Evolutionary conservation across 2,329 filamentous ascomycete genomes (phyloP).

Genomic region (Trichoderma atrobrunneum): DNA sequence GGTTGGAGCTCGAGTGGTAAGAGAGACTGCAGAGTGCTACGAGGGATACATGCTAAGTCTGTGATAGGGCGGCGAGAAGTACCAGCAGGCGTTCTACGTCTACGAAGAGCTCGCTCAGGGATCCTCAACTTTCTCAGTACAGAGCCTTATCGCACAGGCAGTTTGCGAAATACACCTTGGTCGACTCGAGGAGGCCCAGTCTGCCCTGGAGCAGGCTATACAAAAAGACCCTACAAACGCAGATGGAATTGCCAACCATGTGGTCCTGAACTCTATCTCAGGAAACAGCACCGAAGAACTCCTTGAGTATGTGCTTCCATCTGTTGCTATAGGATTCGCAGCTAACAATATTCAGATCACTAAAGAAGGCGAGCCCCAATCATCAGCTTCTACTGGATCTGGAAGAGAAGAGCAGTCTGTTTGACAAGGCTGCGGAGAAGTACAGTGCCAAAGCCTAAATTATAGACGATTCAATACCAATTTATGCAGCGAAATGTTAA

Average conservation of each 20-base stretch:
- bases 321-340: not conserved
- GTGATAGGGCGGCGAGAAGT: conserved; percentile 81
- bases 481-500: conserved; percentile 27
- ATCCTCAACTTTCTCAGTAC: conserved; percentile 72
- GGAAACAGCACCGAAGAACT: conserved; percentile 69
- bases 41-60: conserved; percentile 27
- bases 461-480: conserved; percentile 29
- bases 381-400: conserved; percentile 73
- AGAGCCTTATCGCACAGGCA: conserved; percentile 80
- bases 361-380: conserved; percentile 59
- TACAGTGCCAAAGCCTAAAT: conserved; percentile 78
- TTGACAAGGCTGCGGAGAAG: conserved; percentile 82
- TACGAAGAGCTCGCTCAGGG: conserved; percentile 93
- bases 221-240: conserved; percentile 68
- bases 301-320: conserved; percentile 49
- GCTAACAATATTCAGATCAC: conserved; percentile 43
- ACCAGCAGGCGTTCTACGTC: conserved; percentile 96
- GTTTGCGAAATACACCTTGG: conserved; percentile 90
- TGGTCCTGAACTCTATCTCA: conserved; percentile 74
- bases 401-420: conserved; percentile 80
- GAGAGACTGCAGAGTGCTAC: not conserved
- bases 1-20: conserved; percentile 83
- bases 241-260: conserved; percentile 76
- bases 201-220: conserved; percentile 76
- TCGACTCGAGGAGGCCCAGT: conserved; percentile 82